Evolutionary conservation across 495 filamentous ascomycete genomes (phyloP).

Genomic region (Neurospora tetrasperma): DNA sequence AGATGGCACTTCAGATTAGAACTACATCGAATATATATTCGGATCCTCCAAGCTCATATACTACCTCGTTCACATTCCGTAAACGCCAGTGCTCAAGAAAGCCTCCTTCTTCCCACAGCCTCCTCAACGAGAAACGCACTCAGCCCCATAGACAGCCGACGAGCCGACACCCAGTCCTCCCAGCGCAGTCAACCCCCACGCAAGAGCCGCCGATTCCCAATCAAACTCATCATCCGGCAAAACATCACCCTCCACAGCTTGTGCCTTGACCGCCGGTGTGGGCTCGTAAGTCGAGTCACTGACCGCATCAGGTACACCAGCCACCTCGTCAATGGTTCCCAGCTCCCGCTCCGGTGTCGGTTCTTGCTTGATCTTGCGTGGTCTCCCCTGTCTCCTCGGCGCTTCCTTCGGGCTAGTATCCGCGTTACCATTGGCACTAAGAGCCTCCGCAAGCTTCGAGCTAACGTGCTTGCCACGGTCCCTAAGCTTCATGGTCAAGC

Average conservation of each 20-base stretch:
- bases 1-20: background rate
- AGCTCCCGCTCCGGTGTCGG: slow-evolving; percentile 15
- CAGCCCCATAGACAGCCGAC: slow-evolving; percentile 34
- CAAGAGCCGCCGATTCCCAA: slow-evolving; percentile 35
- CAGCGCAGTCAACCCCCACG: slow-evolving; percentile 32
- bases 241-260: slow-evolving; percentile 20
- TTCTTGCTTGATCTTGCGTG: slow-evolving; percentile 21
- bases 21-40: background rate
- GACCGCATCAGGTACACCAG: background rate
- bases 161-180: slow-evolving; percentile 32
- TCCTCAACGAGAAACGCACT: slow-evolving; percentile 28
- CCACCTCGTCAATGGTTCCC: slow-evolving; percentile 9
- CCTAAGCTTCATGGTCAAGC: background rate
- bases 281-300: slow-evolving; percentile 22
- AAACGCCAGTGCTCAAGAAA: background rate
- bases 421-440: background rate
- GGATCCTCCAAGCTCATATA: background rate
- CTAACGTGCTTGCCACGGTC: background rate
- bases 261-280: slow-evolving; percentile 11
- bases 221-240: slow-evolving; percentile 27
- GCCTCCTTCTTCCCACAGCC: background rate
- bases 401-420: slow-evolving; percentile 2
- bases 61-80: background rate
- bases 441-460: background rate
- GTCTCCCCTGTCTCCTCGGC: slow-evolving; percentile 14